A percentile compares a stretch with the other conserved stretches of the same genome.
Conservation (phyloP, 305 asterid genomes). For the Fraxinus latifolia region DNA sequence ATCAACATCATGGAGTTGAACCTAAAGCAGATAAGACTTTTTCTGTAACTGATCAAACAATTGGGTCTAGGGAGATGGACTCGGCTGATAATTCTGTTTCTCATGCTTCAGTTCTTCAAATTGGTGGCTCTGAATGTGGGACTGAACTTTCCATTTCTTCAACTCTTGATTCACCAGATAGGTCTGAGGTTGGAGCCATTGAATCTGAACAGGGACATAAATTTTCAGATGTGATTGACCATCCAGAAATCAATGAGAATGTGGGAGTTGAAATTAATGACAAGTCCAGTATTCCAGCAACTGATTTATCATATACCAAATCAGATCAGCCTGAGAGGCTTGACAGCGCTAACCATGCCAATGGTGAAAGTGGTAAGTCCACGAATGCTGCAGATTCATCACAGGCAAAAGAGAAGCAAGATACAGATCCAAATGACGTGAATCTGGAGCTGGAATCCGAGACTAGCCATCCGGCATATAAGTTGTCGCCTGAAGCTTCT, state of each 20-base stretch:
- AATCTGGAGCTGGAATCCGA: constrained; percentile 45
- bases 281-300: constrained; percentile 33
- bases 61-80: constrained; percentile 37
- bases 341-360: constrained; percentile 26
- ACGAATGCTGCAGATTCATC: constrained; percentile 30
- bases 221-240: constrained; percentile 32
- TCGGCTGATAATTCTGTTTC: constrained; percentile 38
- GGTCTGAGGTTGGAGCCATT: constrained; percentile 51
- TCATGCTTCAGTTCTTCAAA: constrained; percentile 40
- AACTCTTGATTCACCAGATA: constrained; percentile 86
- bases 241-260: constrained; percentile 28
- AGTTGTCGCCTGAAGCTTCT: constrained; percentile 68
- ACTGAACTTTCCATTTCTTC: constrained; percentile 90
- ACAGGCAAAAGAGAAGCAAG: constrained; percentile 40
- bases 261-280: constrained; percentile 39
- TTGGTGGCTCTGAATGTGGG: constrained; percentile 81
- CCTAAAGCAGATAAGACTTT: constrained; percentile 39
- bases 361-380: constrained; percentile 32
- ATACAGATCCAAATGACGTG: constrained; percentile 29
- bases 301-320: constrained; percentile 33
- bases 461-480: constrained; percentile 31
- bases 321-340: constrained; percentile 31
- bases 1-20: constrained; percentile 42
- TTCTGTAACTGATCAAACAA: constrained; percentile 36
- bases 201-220: constrained; percentile 41